Evolutionary conservation across 2,329 filamentous ascomycete genomes (phyloP).

Genomic region (Monilinia aucupariae): DNA sequence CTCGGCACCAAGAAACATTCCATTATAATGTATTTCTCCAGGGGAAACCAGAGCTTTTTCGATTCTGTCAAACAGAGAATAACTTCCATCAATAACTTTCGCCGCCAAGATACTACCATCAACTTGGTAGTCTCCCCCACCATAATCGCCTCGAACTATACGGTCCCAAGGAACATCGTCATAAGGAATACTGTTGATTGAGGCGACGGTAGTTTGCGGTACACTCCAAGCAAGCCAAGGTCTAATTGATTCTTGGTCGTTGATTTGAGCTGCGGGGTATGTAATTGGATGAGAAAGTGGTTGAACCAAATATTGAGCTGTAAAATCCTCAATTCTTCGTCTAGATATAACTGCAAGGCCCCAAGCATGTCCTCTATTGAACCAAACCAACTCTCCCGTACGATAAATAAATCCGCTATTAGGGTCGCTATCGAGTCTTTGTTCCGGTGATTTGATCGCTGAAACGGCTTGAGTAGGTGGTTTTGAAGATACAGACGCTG

Average conservation of each 20-base stretch:
- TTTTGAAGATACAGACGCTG: slow-evolving; percentile 11
- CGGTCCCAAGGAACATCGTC: slow-evolving; percentile 48
- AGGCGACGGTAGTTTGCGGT: slow-evolving; percentile 44
- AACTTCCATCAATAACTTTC: slow-evolving; percentile 49
- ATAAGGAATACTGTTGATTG: slow-evolving; percentile 41
- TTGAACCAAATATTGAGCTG: slow-evolving; percentile 42
- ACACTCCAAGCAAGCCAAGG: slow-evolving; percentile 56
- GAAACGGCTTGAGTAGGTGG: slow-evolving; percentile 14
- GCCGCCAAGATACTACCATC: slow-evolving; percentile 54
- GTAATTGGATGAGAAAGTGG: slow-evolving; percentile 44
- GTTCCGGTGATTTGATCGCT: slow-evolving; percentile 37
- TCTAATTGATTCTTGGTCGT: slow-evolving; percentile 43
- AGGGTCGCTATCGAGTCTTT: slow-evolving; percentile 44
- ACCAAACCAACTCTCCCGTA: slow-evolving; percentile 53
- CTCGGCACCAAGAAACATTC: slow-evolving; percentile 52
- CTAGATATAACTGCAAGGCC: slow-evolving; percentile 47
- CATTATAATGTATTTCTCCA: slow-evolving; percentile 45
- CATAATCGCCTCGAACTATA: slow-evolving; percentile 38
- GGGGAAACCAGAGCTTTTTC: slow-evolving; percentile 37
- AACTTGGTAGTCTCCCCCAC: slow-evolving; percentile 45
- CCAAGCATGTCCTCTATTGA: slow-evolving; percentile 47
- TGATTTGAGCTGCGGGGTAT: slow-evolving; percentile 38
- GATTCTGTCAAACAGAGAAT: slow-evolving; percentile 48
- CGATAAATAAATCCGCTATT: slow-evolving; percentile 45
- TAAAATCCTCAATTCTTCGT: slow-evolving; percentile 38